Conservation (phyloP, 2,329 filamentous ascomycete genomes). For the Teratosphaeria viscida region DNA sequence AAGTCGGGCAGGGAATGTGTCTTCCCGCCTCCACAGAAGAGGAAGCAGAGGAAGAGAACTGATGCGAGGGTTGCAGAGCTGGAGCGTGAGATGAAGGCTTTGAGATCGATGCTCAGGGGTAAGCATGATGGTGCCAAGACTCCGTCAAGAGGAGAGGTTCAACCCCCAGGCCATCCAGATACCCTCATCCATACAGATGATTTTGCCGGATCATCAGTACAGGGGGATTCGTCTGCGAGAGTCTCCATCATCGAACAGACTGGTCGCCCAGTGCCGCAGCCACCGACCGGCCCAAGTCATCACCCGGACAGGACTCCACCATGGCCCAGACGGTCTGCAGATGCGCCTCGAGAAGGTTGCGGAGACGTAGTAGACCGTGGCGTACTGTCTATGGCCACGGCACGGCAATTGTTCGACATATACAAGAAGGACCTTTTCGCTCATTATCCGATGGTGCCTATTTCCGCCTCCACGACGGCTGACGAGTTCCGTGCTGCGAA, state of each 20-base stretch:
- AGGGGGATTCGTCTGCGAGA: background rate
- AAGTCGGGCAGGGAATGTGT: conserved; percentile 31
- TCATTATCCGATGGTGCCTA: conserved; percentile 54
- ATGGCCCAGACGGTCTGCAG: conserved; percentile 6
- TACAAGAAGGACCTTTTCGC: conserved; percentile 51
- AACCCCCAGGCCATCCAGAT: background rate
- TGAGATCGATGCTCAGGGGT: conserved; percentile 28
- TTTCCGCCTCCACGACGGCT: conserved; percentile 44
- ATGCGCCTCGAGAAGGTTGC: conserved; percentile 7
- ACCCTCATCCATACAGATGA: background rate
- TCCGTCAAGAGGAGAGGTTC: background rate
- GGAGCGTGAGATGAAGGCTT: conserved; percentile 34
- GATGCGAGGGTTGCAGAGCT: conserved; percentile 36
- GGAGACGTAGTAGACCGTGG: conserved; percentile 46
- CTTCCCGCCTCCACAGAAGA: conserved; percentile 30
- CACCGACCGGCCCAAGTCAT: background rate
- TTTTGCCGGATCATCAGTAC: background rate
- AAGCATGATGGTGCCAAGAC: conserved; percentile 2
- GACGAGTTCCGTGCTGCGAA: conserved; percentile 47
- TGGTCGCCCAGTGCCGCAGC: background rate
- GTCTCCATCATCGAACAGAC: background rate
- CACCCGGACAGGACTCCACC: background rate
- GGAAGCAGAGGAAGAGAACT: conserved; percentile 36
- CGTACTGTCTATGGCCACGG: conserved; percentile 46
- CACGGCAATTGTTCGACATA: conserved; percentile 45